Evolutionary conservation across 1,284 basidiomycete genomes (phyloP).

Genomic region (Irpex sp.): DNA sequence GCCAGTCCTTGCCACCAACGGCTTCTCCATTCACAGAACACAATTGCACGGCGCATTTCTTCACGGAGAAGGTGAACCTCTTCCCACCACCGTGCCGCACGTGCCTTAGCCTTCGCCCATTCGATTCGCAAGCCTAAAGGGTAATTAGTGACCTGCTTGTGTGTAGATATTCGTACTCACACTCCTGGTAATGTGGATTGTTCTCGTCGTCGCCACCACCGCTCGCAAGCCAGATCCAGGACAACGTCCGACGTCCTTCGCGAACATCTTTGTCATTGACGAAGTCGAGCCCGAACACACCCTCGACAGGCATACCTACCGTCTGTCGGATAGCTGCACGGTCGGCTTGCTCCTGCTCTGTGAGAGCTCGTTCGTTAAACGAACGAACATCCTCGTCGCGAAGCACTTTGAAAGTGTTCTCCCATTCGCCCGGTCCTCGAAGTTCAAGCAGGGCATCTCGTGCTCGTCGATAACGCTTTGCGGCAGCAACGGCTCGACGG

Average conservation of each 20-base stretch:
- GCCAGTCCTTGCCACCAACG: no score
- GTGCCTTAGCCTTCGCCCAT: no score
- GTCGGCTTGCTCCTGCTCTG: background rate
- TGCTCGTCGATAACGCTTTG: background rate
- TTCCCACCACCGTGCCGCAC: no score
- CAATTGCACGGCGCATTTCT: no score
- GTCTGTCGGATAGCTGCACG: background rate
- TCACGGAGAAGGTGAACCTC: no score
- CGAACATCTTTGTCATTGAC: background rate
- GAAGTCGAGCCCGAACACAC: background rate
- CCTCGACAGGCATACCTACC: background rate
- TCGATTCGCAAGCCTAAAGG: no score
- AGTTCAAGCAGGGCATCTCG: background rate
- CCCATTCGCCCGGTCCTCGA: background rate
- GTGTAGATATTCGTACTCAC: no score
- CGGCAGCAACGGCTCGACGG: no score
- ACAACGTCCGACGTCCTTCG: slow-evolving; percentile 3
- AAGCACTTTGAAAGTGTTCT: background rate
- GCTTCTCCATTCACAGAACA: no score
- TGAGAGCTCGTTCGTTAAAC: background rate
- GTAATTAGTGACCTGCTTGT: no score
- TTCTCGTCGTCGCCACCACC: background rate
- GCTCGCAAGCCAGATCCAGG: slow-evolving; percentile 12
- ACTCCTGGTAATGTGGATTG: background rate
- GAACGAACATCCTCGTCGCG: slow-evolving; percentile 1